phyloP scores from a whole-genome alignment of 306 rosid genomes.

The Ceratonia siliqua region DNA sequence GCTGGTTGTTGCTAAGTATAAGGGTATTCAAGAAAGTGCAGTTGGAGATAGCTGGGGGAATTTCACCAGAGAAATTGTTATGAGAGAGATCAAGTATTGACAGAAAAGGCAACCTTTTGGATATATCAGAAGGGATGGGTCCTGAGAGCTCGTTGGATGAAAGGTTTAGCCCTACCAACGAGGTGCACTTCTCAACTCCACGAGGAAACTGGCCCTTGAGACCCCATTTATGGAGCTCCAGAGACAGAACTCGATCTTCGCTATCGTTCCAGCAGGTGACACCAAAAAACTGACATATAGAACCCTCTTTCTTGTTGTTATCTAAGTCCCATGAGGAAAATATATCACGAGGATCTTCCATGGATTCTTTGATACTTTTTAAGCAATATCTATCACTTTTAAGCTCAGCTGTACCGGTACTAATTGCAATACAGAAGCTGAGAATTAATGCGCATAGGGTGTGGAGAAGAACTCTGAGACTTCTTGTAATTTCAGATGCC shows the following conservation, averaged over 20 bases:
- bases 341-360: constrained; percentile 18
- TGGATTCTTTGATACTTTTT: constrained; percentile 12
- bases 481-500: too few species aligned
- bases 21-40: neutral
- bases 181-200: neutral
- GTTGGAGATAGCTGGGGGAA: neutral
- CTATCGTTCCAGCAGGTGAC: constrained; percentile 29
- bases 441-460: too few species aligned
- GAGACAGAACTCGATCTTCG: constrained; percentile 5
- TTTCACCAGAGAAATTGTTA: constrained; percentile 29
- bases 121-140: constrained; percentile 33
- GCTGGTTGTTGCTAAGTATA: constrained; percentile 8
- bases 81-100: neutral
- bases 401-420: too few species aligned
- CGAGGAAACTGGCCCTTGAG: constrained; percentile 36
- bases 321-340: constrained; percentile 20
- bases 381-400: neutral
- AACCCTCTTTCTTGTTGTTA: neutral
- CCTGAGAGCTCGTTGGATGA: constrained; percentile 6
- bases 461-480: too few species aligned
- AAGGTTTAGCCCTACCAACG: constrained; percentile 7
- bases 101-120: neutral
- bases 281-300: neutral
- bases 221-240: neutral
- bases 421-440: too few species aligned